Evolutionary conservation across 192 early-diverging fungal species (phyloP).

Genomic region (Linnemannia elongata): DNA sequence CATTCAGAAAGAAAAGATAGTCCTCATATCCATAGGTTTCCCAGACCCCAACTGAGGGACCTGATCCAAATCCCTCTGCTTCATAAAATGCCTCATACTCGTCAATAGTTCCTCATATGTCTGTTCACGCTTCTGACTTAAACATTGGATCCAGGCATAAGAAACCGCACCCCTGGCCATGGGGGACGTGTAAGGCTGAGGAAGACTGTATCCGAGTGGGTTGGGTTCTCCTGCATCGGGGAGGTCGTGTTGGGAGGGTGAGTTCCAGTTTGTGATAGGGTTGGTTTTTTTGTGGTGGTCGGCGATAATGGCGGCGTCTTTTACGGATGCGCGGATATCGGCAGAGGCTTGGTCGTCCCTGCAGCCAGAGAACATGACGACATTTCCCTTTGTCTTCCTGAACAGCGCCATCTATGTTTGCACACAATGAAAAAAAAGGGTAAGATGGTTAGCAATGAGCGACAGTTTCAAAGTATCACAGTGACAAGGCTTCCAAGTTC

Average conservation of each 20-base stretch:
- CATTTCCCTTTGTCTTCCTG: slow-evolving; percentile 68
- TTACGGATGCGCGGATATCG: slow-evolving; percentile 75
- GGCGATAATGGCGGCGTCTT: slow-evolving; percentile 76
- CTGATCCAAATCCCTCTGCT: slow-evolving; percentile 54
- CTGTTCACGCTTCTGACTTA: slow-evolving; percentile 39
- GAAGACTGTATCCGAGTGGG: slow-evolving; percentile 52
- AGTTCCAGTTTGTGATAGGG: slow-evolving; percentile 12
- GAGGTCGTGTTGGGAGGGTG: neutral
- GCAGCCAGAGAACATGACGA: slow-evolving; percentile 78
- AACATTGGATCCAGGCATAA: slow-evolving; percentile 53
- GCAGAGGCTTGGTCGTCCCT: slow-evolving; percentile 79
- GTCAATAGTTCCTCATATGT: slow-evolving; percentile 50
- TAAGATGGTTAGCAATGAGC: neutral
- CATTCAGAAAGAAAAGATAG: slow-evolving; percentile 40
- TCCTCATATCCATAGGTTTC: slow-evolving; percentile 50
- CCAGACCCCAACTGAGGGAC: slow-evolving; percentile 50
- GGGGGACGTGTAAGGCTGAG: slow-evolving; percentile 48
- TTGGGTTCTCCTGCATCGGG: slow-evolving; percentile 14
- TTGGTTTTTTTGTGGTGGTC: slow-evolving; percentile 46
- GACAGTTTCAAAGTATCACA: neutral
- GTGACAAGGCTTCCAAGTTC: neutral
- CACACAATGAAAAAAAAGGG: neutral
- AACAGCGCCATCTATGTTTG: slow-evolving; percentile 40
- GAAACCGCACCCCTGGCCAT: slow-evolving; percentile 50
- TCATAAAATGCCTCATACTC: slow-evolving; percentile 56